Evolutionary conservation across 176 grass and related monocot genomes (phyloP).

Genomic region (Panicum miliaceum): DNA sequence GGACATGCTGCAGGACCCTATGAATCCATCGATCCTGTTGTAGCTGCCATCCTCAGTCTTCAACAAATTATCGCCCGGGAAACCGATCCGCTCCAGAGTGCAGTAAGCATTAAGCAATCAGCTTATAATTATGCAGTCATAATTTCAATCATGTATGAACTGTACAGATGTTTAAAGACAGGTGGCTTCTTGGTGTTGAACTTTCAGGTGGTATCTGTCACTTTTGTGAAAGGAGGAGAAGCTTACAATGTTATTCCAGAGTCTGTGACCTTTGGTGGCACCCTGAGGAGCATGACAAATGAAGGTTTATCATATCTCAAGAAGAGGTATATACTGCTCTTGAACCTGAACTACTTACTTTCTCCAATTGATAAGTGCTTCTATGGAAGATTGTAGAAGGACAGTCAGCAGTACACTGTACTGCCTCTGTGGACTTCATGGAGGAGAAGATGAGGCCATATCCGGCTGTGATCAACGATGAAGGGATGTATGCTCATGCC

Average conservation of each 20-base stretch:
- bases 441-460: conserved; percentile 52
- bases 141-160: neutral
- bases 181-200: neutral
- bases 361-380: neutral
- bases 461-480: conserved; percentile 58
- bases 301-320: conserved; percentile 58
- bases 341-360: neutral
- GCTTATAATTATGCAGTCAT: neutral
- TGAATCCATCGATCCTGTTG: conserved; percentile 42
- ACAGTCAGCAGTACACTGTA: conserved; percentile 56
- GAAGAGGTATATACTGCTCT: conserved; percentile 41
- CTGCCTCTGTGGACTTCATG: conserved; percentile 63
- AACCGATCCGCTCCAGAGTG: conserved; percentile 39
- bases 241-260: conserved; percentile 79
- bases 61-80: conserved; percentile 55
- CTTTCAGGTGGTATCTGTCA: conserved; percentile 69
- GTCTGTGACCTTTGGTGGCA: conserved; percentile 63
- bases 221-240: conserved; percentile 57
- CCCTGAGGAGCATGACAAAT: conserved; percentile 59
- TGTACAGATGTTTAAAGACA: neutral
- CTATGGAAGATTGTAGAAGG: conserved; percentile 45
- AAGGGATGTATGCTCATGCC: conserved; percentile 47
- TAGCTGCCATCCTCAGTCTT: conserved; percentile 50
- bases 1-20: conserved; percentile 56
- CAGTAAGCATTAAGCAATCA: neutral